Evolutionary conservation across 2,329 filamentous ascomycete species (phyloP).

Genomic region (Diplodia scrobiculata): DNA sequence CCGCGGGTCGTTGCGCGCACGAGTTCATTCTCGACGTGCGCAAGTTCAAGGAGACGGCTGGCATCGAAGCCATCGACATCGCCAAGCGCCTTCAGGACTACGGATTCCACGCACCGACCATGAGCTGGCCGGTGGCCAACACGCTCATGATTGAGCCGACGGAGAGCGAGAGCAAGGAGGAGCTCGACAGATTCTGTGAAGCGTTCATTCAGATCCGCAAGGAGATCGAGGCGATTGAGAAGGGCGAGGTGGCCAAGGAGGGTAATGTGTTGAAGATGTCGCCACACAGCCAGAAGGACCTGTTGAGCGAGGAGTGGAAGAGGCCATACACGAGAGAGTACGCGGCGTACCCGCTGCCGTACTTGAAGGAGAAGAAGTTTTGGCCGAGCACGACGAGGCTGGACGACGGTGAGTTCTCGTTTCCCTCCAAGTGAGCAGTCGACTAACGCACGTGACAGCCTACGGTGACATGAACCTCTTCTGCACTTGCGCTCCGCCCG

Average conservation of each 20-base stretch:
- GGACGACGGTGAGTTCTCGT: constrained; percentile 71
- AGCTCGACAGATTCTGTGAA: constrained; percentile 91
- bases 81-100: constrained; percentile 97
- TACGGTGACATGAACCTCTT: constrained; percentile 92
- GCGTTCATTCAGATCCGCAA: constrained; percentile 81
- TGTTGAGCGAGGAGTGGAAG: constrained; percentile 76
- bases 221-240: constrained; percentile 83
- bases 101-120: constrained; percentile 94
- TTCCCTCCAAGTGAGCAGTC: constrained; percentile 35
- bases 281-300: constrained; percentile 80
- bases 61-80: constrained; percentile 89
- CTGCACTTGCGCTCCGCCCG: constrained; percentile 88
- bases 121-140: constrained; percentile 94
- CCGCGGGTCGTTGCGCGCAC: constrained; percentile 84
- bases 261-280: constrained; percentile 86
- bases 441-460: constrained; percentile 52
- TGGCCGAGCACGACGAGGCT: constrained; percentile 87
- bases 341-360: constrained; percentile 83
- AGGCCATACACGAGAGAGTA: constrained; percentile 77
- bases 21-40: constrained; percentile 95
- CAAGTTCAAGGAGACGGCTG: constrained; percentile 77
- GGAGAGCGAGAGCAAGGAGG: constrained; percentile 86
- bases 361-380: constrained; percentile 92
- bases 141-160: constrained; percentile 98
- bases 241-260: constrained; percentile 71